Percentiles rank a stretch among this genome's conserved stretches.
Conservation (phyloP, 1,284 basidiomycete species). For the Cryptococcus amylolentus region DNA sequence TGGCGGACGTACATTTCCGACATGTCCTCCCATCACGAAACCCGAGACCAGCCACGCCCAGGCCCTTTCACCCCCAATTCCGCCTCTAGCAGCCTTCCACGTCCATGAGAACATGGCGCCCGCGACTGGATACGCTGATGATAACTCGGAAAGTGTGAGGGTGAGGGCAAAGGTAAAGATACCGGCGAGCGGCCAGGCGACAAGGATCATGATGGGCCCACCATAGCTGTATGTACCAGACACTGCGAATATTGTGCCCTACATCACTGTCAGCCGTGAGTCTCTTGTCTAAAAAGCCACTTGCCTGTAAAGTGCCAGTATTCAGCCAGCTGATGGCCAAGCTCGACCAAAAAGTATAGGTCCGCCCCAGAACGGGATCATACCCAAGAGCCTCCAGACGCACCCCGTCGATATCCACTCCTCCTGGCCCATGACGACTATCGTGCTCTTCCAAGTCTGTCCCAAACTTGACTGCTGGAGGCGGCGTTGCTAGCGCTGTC, state of each 20-base stretch:
- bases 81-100: constrained; percentile 45
- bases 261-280: not conserved
- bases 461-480: constrained; percentile 6
- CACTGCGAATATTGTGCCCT: constrained; percentile 47
- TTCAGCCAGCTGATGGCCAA: constrained; percentile 43
- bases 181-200: constrained; percentile 47
- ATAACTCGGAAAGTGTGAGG: constrained; percentile 41
- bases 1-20: constrained; percentile 37
- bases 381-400: constrained; percentile 46
- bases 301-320: constrained; percentile 42
- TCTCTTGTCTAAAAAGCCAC: not conserved
- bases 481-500: constrained; percentile 2
- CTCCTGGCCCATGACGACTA: constrained; percentile 8
- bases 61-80: constrained; percentile 43
- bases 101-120: constrained; percentile 50
- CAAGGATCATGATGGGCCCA: constrained; percentile 45
- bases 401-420: constrained; percentile 40
- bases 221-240: constrained; percentile 45
- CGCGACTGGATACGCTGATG: constrained; percentile 48
- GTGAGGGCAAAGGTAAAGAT: constrained; percentile 39
- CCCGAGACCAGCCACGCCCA: constrained; percentile 49
- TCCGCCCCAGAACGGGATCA: constrained; percentile 45
- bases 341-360: constrained; percentile 49
- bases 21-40: constrained; percentile 46
- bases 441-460: constrained; percentile 1